Evolutionary conservation across 2,329 filamentous ascomycete genomes (phyloP).

Genomic region (Phialocephala sp.): DNA sequence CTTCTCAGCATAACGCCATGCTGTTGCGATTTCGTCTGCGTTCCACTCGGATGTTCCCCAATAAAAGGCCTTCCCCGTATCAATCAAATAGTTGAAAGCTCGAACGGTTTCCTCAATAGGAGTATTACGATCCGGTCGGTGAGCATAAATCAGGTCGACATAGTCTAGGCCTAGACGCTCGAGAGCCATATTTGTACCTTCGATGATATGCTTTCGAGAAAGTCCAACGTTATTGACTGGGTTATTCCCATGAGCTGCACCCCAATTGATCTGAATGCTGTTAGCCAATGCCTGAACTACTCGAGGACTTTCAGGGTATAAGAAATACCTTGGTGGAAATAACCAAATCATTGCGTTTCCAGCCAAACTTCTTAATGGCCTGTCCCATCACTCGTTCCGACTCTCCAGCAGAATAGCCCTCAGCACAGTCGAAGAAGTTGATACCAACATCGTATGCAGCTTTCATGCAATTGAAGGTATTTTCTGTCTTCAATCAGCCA

Average conservation of each 20-base stretch:
- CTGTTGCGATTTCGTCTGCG: slow-evolving; percentile 68
- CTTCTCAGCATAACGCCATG: slow-evolving; percentile 64
- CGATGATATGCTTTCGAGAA: slow-evolving; percentile 72
- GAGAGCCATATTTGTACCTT: slow-evolving; percentile 66
- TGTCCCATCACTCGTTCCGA: slow-evolving; percentile 60
- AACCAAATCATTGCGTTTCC: slow-evolving; percentile 62
- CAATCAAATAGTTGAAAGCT: slow-evolving; percentile 71
- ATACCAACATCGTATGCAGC: slow-evolving; percentile 62
- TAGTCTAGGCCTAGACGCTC: slow-evolving; percentile 60
- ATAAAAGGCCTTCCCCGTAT: slow-evolving; percentile 71
- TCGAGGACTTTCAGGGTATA: background rate
- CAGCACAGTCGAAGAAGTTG: slow-evolving; percentile 64
- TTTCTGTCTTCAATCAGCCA: slow-evolving; percentile 49
- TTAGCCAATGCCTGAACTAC: slow-evolving; percentile 8
- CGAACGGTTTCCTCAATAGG: slow-evolving; percentile 68
- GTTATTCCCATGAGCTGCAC: slow-evolving; percentile 62
- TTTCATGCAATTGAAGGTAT: slow-evolving; percentile 65
- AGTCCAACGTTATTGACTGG: slow-evolving; percentile 71
- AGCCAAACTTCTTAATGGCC: slow-evolving; percentile 61
- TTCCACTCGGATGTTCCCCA: slow-evolving; percentile 75
- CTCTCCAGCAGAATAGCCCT: slow-evolving; percentile 58
- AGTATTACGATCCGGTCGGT: slow-evolving; percentile 62
- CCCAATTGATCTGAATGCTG: slow-evolving; percentile 64
- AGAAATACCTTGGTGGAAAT: slow-evolving; percentile 57
- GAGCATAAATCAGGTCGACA: slow-evolving; percentile 68